A percentile compares a stretch with the other conserved stretches of the same genome.
Evolutionary conservation across 768 basidiomycete species (phyloP).

Genomic region (Naganishia kalamii): DNA sequence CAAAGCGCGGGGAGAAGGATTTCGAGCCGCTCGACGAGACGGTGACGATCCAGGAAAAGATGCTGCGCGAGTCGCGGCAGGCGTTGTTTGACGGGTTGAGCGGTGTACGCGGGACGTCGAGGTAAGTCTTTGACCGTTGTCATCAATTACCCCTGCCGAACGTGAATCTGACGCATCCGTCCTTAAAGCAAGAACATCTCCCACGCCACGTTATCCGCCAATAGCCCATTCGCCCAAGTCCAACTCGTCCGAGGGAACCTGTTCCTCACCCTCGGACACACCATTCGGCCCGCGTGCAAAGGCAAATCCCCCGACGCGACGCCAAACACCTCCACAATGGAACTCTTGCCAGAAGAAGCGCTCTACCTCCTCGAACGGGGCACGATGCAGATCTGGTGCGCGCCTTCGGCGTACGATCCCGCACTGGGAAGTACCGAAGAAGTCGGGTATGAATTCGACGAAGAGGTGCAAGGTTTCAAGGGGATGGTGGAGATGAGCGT

Average conservation of each 20-base stretch:
- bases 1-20: slow-evolving; percentile 94
- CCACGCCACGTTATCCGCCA: slow-evolving; percentile 36
- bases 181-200: slow-evolving; percentile 43
- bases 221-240: slow-evolving; percentile 34
- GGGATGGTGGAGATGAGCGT: slow-evolving; percentile 61
- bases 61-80: slow-evolving; percentile 67
- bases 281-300: slow-evolving; percentile 52
- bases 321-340: slow-evolving; percentile 50
- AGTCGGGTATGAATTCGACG: slow-evolving; percentile 48
- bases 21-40: slow-evolving; percentile 69
- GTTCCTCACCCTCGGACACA: slow-evolving; percentile 74
- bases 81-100: slow-evolving; percentile 83
- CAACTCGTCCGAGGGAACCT: slow-evolving; percentile 63
- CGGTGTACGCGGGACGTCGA: slow-evolving; percentile 66
- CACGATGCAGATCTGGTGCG: slow-evolving; percentile 54
- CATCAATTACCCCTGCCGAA: no score
- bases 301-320: slow-evolving; percentile 24
- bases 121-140: no score
- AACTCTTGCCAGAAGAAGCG: slow-evolving; percentile 89
- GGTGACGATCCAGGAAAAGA: slow-evolving; percentile 59
- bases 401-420: slow-evolving; percentile 22
- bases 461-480: slow-evolving; percentile 36
- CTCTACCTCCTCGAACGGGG: slow-evolving; percentile 90
- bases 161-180: not conserved
- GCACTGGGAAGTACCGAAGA: slow-evolving; percentile 34